phyloP scores from a whole-genome alignment of 1,284 basidiomycete genomes.

The Lignosus rhinocerotis region DNA sequence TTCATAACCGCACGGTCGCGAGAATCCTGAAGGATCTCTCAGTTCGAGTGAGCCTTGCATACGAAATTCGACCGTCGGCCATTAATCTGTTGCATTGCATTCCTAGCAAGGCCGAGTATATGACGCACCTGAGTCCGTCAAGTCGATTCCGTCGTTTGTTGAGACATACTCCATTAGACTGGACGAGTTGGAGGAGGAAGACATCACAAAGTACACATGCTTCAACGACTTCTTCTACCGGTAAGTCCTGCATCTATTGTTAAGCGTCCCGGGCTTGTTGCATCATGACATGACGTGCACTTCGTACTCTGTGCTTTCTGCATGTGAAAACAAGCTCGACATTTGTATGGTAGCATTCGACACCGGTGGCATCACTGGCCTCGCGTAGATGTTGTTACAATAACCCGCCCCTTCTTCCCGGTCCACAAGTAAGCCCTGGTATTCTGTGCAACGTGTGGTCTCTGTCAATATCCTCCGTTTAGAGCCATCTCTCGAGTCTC shows the following conservation, averaged over 20 bases:
- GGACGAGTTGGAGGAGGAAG: slow-evolving; percentile 66
- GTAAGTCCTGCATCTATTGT: slow-evolving; percentile 22
- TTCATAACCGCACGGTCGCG: slow-evolving; percentile 58
- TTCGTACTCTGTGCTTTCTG: no score
- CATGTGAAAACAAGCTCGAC: no score
- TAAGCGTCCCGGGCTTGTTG: no score
- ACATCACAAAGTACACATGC: slow-evolving; percentile 59
- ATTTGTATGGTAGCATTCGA: no score
- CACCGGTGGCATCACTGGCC: no score
- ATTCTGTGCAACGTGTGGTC: no score
- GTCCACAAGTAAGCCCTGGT: no score
- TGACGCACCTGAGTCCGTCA: slow-evolving; percentile 52
- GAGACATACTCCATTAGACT: slow-evolving; percentile 67
- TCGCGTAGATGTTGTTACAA: no score
- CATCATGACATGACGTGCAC: no score
- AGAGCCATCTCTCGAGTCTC: not conserved
- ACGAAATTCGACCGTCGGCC: not conserved
- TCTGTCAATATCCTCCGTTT: no score
- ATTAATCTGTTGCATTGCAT: not conserved
- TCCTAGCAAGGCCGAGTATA: slow-evolving; percentile 55
- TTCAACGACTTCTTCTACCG: slow-evolving; percentile 87
- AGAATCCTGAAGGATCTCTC: slow-evolving; percentile 66
- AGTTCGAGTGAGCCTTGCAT: slow-evolving; percentile 47
- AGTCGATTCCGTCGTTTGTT: slow-evolving; percentile 73
- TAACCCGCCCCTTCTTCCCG: no score